Evolutionary conservation across 768 basidiomycete species (phyloP).

Genomic region (Panaeolus papilionaceus): DNA sequence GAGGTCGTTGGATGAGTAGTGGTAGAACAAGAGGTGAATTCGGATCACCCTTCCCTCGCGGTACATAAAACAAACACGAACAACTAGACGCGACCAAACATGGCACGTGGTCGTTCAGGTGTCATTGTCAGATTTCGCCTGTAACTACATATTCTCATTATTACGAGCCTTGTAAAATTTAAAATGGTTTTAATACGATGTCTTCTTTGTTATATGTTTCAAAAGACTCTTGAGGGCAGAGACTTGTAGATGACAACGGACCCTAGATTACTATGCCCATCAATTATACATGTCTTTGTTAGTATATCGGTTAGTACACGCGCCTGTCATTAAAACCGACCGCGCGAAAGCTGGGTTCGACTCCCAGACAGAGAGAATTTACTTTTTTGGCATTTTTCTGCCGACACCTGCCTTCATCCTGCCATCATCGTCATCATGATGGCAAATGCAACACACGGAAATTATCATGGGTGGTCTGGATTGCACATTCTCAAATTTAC

Average conservation of each 20-base stretch:
- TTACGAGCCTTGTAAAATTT: neutral
- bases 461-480: conserved; percentile 69
- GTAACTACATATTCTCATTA: neutral
- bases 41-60: neutral
- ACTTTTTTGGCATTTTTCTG: conserved; percentile 14
- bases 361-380: conserved; percentile 24
- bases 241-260: no score
- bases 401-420: neutral
- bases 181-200: neutral
- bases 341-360: conserved; percentile 27
- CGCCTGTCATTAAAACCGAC: conserved; percentile 43
- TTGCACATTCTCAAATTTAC: conserved; percentile 3
- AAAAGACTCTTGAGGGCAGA: neutral
- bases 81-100: conserved; percentile 12
- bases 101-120: conserved; percentile 20
- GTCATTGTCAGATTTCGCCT: no score
- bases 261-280: neutral
- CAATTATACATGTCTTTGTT: conserved; percentile 20
- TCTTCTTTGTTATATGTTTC: neutral
- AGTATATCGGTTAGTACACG: conserved; percentile 59
- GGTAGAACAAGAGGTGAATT: conserved; percentile 11
- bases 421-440: neutral
- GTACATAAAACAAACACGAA: conserved; percentile 16
- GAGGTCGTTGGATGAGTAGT: conserved; percentile 6
- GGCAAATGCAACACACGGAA: conserved; percentile 57